Conservation (phyloP, 1,284 basidiomycete genomes). For the Puccinia coronata region DNA sequence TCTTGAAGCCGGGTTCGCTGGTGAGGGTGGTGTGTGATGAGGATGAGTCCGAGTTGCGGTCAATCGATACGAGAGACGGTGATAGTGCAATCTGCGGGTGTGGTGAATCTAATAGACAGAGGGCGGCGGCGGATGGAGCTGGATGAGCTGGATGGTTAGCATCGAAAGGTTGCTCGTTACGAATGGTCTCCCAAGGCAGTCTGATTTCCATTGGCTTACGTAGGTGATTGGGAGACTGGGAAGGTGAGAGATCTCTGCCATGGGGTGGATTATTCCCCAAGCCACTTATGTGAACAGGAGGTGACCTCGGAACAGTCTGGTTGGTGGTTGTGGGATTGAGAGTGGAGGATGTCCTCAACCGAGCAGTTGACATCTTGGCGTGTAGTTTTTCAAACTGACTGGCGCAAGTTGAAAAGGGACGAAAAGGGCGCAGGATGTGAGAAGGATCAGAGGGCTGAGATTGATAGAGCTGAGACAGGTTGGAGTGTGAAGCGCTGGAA, state of each 20-base stretch:
- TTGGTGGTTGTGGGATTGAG: neutral
- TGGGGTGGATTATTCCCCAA: too few relatives aligned
- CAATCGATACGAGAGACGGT: neutral
- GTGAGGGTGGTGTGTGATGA: conserved; percentile 12
- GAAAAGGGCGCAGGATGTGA: conserved; percentile 3
- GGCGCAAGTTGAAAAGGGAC: neutral
- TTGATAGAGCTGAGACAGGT: neutral
- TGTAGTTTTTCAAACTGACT: conserved; percentile 11
- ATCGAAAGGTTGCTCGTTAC: too few relatives aligned
- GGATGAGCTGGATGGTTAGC: neutral
- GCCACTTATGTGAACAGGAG: too few relatives aligned
- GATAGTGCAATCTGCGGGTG: neutral
- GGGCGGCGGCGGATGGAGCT: neutral
- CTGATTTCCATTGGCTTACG: too few relatives aligned
- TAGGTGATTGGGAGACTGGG: too few relatives aligned
- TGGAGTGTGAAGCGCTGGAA: neutral
- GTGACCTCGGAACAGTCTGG: too few relatives aligned
- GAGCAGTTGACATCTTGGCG: conserved; percentile 12
- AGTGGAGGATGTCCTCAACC: neutral
- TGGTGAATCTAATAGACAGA: neutral
- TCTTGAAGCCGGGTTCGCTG: conserved; percentile 6
- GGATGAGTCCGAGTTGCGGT: conserved; percentile 3
- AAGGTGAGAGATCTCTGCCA: too few relatives aligned
- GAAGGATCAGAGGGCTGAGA: too few relatives aligned
- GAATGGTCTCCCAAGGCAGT: too few relatives aligned